Evolutionary conservation across 73 alveolate genomes (phyloP).

Genomic region (Urostyla sp.): DNA sequence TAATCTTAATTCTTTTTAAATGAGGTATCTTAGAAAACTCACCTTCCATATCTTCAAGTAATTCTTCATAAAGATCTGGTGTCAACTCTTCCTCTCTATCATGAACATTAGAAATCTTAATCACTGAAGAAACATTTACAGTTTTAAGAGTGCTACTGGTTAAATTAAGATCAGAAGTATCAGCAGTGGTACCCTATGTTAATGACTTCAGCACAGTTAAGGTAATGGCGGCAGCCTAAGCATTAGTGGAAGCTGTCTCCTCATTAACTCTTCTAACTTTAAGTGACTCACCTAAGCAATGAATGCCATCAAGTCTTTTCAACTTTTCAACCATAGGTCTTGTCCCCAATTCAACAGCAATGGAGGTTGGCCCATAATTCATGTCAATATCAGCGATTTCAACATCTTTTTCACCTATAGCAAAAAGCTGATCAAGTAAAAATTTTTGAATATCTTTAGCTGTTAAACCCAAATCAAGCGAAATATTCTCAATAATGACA

Average conservation of each 20-base stretch:
- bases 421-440: conserved; percentile 14
- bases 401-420: conserved; percentile 24
- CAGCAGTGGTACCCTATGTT: conserved; percentile 34
- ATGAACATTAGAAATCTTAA: conserved; percentile 63
- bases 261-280: conserved; percentile 46
- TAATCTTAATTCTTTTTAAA: conserved; percentile 48
- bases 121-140: conserved; percentile 32
- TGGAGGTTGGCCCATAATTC: conserved; percentile 58
- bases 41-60: conserved; percentile 68
- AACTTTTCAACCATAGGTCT: conserved; percentile 39
- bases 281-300: conserved; percentile 59
- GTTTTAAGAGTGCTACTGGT: conserved; percentile 53
- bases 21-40: conserved; percentile 48
- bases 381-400: conserved; percentile 50
- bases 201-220: conserved; percentile 51
- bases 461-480: conserved; percentile 55
- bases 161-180: conserved; percentile 14
- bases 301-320: conserved; percentile 51
- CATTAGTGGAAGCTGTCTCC: conserved; percentile 54
- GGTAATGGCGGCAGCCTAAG: conserved; percentile 68
- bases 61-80: conserved; percentile 56
- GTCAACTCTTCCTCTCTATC: conserved; percentile 64
- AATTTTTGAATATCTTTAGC: conserved; percentile 54
- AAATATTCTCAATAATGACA: conserved; percentile 37
- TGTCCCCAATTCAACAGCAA: conserved; percentile 52